A percentile compares a stretch with the other conserved stretches of the same genome.
Conservation (phyloP, 1,284 basidiomycete species). For the Pseudozyma thailandica region DNA sequence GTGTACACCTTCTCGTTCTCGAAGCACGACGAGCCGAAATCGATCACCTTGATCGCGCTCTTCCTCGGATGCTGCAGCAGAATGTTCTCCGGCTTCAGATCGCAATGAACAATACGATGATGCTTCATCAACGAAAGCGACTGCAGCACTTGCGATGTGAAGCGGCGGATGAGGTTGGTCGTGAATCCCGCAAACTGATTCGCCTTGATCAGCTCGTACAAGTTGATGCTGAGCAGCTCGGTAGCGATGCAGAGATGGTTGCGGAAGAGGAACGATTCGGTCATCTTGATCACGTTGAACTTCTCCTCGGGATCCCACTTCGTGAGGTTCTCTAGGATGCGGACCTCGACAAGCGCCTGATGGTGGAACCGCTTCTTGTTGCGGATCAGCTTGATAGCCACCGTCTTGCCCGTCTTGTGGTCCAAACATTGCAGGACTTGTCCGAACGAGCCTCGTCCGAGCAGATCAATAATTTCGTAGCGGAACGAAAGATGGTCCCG, state of each 20-base stretch:
- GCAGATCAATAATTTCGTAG: slow-evolving; percentile 89
- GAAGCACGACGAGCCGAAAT: slow-evolving; percentile 98
- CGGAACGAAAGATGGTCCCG: slow-evolving; percentile 95
- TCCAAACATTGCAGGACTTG: slow-evolving; percentile 96
- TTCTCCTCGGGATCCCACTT: slow-evolving; percentile 99
- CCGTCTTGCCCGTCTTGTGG: slow-evolving; percentile 93
- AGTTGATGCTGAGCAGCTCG: slow-evolving; percentile 96
- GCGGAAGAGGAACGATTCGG: slow-evolving; percentile 97
- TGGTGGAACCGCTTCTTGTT: slow-evolving; percentile 99
- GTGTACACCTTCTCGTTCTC: slow-evolving; percentile 99
- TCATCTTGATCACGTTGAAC: slow-evolving; percentile 98
- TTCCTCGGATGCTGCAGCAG: slow-evolving; percentile 92
- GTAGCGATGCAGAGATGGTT: slow-evolving; percentile 98
- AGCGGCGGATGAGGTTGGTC: slow-evolving; percentile 90
- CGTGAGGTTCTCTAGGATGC: slow-evolving; percentile 92
- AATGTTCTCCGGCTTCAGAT: slow-evolving; percentile 99
- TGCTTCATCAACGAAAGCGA: slow-evolving; percentile 92
- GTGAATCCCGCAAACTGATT: slow-evolving; percentile 98
- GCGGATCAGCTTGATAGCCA: slow-evolving; percentile 98
- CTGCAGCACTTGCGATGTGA: slow-evolving; percentile 93
- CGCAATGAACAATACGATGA: slow-evolving; percentile 98
- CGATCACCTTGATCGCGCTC: slow-evolving; percentile 97
- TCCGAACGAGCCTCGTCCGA: slow-evolving; percentile 98
- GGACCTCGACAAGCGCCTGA: slow-evolving; percentile 97
- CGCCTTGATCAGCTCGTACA: slow-evolving; percentile 99